Base-by-base conservation (phyloP, 2,329 filamentous ascomycete genomes). In the Chalara sp. region DNA sequence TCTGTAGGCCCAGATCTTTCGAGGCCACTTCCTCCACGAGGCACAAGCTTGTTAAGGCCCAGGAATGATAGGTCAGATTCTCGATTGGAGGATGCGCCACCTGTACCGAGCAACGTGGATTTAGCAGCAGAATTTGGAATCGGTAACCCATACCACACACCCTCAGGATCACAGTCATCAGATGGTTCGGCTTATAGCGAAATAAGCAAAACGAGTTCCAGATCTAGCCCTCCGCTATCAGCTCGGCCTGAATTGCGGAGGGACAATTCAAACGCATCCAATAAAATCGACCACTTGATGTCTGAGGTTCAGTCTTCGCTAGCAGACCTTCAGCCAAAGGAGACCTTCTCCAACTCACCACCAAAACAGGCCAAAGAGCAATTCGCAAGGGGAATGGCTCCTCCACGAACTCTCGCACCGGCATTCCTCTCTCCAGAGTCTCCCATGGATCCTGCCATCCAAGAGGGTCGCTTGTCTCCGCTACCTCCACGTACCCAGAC, bases 121-220 rank as follows among this genome's bases (percentile, higher is more conserved):
- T 69, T 83, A 6, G 78, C 76, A 1, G 74, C 72, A 32, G 81
- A 83, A 52, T 84, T 84, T 56, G 80, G 80, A 8, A 65, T 73
- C 29, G 75, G 78, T 33, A 85, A 85, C 58, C 78, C 81, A 0
- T 84, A 86, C 58, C 83, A 87, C 59, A 75, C 78, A 4, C 71
- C 80, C 0, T 80, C 81, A 1, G 76, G 79, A 53, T 89, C 84
- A 2, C 76, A 78, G 30, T 83, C 82, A 0, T 88, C 85, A 0
- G 81, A 78, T 13, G 75, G 76, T 43, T 87, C 84, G 2, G 76
- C 74, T 1, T 77, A 74, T 39, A 85, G 81, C 49, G 74, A 76
- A n/a, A 69, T 68, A 1, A 80, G 80, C 59, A 77, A 78, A 53
- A 70, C 76, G 1, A 87, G 83, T 60, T 84, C 83, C 6, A 74